Evolutionary conservation across 495 filamentous ascomycete species (phyloP).

Genomic region (Podospora comata): DNA sequence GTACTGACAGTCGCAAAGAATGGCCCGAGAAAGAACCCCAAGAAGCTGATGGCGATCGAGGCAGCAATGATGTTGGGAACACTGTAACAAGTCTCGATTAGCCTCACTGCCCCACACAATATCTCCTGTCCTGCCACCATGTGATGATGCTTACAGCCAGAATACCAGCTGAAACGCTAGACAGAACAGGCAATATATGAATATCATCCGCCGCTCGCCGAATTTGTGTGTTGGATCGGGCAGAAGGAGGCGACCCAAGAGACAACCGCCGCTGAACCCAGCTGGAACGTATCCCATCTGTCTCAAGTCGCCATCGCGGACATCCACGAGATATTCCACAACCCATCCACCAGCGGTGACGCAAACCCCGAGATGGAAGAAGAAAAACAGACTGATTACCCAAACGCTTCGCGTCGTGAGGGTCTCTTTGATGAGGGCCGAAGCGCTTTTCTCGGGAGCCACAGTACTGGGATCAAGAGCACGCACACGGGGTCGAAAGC

Average conservation of each 20-base stretch:
- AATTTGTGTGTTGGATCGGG: conserved; percentile 53
- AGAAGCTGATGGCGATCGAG: conserved; percentile 62
- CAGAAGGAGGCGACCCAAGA: conserved; percentile 50
- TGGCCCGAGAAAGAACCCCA: conserved; percentile 67
- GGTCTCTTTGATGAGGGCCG: conserved; percentile 30
- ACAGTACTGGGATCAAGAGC: background rate
- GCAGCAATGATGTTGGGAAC: conserved; percentile 71
- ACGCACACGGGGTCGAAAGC: conserved; percentile 1
- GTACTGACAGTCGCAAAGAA: conserved; percentile 44
- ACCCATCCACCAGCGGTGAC: conserved; percentile 49
- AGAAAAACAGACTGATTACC: conserved; percentile 51
- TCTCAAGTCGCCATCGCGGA: conserved; percentile 58
- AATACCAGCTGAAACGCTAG: conserved; percentile 59
- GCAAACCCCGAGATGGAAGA: conserved; percentile 46
- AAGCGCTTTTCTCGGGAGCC: conserved; percentile 23
- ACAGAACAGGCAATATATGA: conserved; percentile 50
- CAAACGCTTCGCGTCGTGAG: conserved; percentile 38
- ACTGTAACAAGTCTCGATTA: conserved; percentile 10
- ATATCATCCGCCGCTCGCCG: conserved; percentile 50
- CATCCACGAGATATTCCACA: conserved; percentile 65
- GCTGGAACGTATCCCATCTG: conserved; percentile 67
- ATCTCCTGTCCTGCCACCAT: conserved; percentile 19
- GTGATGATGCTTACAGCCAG: conserved; percentile 41
- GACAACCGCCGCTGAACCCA: conserved; percentile 64
- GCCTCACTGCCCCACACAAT: conserved; percentile 38